Evolutionary conservation across 2,329 filamentous ascomycete genomes (phyloP).

Genomic region (Zasmidium citrigriseum): DNA sequence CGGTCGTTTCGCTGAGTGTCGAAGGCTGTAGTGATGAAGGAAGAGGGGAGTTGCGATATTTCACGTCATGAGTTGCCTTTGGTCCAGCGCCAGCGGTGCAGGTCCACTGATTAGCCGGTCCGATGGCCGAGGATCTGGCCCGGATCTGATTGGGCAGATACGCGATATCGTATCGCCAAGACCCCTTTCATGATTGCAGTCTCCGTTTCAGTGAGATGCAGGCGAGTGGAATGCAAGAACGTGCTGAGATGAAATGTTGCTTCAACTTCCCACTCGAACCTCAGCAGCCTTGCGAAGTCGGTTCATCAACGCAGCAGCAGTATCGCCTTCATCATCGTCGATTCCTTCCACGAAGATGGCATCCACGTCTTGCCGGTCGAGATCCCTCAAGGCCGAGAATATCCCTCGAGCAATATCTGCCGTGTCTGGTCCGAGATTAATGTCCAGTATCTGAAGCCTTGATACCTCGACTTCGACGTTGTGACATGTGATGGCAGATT

Average conservation of each 20-base stretch:
- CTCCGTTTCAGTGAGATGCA: no score
- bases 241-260: neutral
- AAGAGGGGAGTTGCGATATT: neutral
- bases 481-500: slow-evolving; percentile 8
- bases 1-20: no score
- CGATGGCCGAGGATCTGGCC: slow-evolving; percentile 1
- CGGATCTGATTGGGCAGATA: neutral
- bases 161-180: neutral
- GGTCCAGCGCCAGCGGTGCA: neutral
- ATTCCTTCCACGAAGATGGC: slow-evolving; percentile 91
- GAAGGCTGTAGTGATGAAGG: neutral
- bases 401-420: slow-evolving; percentile 79
- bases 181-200: no score
- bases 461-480: slow-evolving; percentile 5
- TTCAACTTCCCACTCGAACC: slow-evolving; percentile 29
- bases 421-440: slow-evolving; percentile 70
- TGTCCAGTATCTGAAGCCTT: slow-evolving; percentile 59
- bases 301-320: slow-evolving; percentile 70
- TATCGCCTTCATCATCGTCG: slow-evolving; percentile 64
- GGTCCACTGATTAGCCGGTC: neutral
- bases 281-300: slow-evolving; percentile 52
- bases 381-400: slow-evolving; percentile 81
- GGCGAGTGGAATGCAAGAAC: no score
- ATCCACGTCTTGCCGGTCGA: slow-evolving; percentile 78
- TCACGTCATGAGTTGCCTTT: slow-evolving; percentile 2